A percentile compares a stretch with the other conserved stretches of the same genome.
Conservation (phyloP, 139 green algal genomes). For the Klebsormidium nitens region DNA sequence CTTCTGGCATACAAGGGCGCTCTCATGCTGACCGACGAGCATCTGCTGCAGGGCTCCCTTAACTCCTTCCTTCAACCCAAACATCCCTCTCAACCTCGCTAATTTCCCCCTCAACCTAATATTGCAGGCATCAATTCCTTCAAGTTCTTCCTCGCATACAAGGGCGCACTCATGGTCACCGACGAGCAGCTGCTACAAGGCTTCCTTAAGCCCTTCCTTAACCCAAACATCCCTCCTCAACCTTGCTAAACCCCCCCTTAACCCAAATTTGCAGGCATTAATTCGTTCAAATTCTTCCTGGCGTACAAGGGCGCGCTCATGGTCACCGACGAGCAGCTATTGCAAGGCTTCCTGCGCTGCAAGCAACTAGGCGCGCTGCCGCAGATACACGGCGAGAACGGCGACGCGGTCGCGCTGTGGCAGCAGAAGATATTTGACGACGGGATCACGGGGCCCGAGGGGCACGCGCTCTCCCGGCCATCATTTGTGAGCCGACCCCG, state of each 20-base stretch:
- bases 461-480: conserved; percentile 78
- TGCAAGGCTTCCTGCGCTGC: conserved; percentile 72
- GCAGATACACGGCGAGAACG: conserved; percentile 83
- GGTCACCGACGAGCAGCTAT: conserved; percentile 69
- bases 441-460: conserved; percentile 78
- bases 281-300: conserved; percentile 98
- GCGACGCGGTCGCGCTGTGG: conserved; percentile 70
- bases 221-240: too few species aligned
- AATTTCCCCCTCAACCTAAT: too few species aligned
- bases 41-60: conserved; percentile 73
- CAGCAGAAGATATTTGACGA: conserved; percentile 57
- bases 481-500: conserved; percentile 25
- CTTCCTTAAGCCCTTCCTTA: conserved; percentile 51
- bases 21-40: conserved; percentile 60
- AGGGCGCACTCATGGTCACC: conserved; percentile 60
- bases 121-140: conserved; percentile 90
- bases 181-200: conserved; percentile 78
- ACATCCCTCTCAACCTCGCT: too few species aligned
- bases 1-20: conserved; percentile 94
- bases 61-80: too few species aligned
- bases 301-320: conserved; percentile 83
- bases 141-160: conserved; percentile 99
- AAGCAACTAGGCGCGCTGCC: conserved; percentile 79
- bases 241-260: too few species aligned
- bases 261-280: conserved; percentile 82